Evolutionary conservation across 495 filamentous ascomycete species (phyloP), one percentile per base, ranked within the genome.

Genomic region (Parmelia sp.): DNA sequence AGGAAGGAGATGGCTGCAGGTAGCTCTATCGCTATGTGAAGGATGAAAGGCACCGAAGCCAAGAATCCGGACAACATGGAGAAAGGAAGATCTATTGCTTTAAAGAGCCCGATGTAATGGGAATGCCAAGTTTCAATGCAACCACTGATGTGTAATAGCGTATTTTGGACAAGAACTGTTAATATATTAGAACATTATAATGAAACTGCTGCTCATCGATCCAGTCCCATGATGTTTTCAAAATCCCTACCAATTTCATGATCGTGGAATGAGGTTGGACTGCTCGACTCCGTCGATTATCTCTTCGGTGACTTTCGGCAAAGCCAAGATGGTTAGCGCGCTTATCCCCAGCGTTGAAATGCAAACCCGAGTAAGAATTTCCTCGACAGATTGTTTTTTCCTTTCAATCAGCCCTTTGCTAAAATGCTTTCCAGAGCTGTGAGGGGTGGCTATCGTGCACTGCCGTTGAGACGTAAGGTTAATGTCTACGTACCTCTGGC

Each of bases 21-120:
- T n/a, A 67, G 21, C 45, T 78, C 74, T 65, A 70, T 64, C 14
- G 75, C 31, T 59, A 73, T 55, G 67, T 76, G 75, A 5, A 75
- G 56, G 19, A 66, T 66, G 60, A 75, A 76, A 4, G 75, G 49
- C 8, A 58, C 2, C 17, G 40, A 66, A 44, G 29, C 37, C 23
- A 19, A 2, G 15, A 31, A 36, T 19, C 11, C 3, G 9, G 27
- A 21, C 15, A 15, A 27, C 19, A 61, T 37, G 42, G 12, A 31
- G 25, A n/a, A 11, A 23, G 12, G 27, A 53, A n/a, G 29, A 55
- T 8, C 29, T 33, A 14, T 21, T 27, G 15, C 15, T 5, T n/a
- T 21, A 21, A 1, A 8, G 21, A 31, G 51, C 51, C 7, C 21
- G 29, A 4, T 4, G 4, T 33, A 33, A 15, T 33, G 29, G 21